These are phyloP conservation scores for Aspergillus incahuasiensis DNA, from an alignment of 495 filamentous ascomycete genomes.

Conservation along the genomic window DNA sequence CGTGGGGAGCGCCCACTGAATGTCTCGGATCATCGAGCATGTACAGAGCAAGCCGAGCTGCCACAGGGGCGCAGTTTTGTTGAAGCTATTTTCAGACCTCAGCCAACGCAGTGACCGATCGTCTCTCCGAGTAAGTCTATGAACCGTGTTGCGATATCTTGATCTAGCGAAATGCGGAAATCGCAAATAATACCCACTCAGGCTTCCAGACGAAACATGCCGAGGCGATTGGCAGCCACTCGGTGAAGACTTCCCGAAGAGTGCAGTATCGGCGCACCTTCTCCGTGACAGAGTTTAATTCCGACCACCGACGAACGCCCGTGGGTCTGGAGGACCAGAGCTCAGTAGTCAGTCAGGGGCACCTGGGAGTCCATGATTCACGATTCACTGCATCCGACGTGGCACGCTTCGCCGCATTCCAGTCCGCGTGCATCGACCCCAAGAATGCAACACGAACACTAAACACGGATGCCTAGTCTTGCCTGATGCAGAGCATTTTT, in stretches of 20 bases:
- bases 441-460: neutral
- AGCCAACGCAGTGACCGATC: no score
- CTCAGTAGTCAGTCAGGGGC: neutral
- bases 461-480: conserved; percentile 6
- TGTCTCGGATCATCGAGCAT: no score
- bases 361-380: neutral
- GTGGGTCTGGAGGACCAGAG: neutral
- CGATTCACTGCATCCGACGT: neutral
- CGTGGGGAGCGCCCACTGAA: no score
- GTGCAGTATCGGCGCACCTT: neutral
- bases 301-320: neutral
- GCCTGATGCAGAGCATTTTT: conserved; percentile 2
- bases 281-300: neutral
- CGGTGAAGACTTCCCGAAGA: neutral
- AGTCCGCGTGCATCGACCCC: neutral
- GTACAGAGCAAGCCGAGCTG: no score
- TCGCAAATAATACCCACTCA: no score
- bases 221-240: neutral
- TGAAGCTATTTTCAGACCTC: no score
- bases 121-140: no score
- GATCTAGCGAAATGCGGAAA: no score
- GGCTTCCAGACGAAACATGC: no score
- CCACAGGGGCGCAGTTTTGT: no score
- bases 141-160: no score
- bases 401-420: neutral